Base-by-base conservation (phyloP, 306 rosid genomes). In the Vigna unguiculata region DNA sequence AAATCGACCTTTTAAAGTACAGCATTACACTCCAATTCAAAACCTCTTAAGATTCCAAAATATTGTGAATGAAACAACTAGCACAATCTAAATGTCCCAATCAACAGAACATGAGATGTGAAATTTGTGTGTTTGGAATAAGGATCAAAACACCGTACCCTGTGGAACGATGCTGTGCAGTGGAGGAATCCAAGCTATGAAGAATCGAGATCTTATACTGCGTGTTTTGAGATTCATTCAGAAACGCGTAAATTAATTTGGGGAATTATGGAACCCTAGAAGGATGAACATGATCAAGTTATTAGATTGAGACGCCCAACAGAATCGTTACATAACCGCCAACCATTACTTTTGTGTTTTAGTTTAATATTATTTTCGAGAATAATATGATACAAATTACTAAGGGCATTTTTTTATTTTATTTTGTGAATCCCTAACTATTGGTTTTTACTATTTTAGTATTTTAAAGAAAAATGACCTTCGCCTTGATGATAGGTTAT, bases 191-290 rank as follows among this genome's bases (percentile, higher is more conserved):
- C 6, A 59, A 46, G 43, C 30, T 16, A 36, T 30, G 47, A 49
- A 24, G 38, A 28, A 58, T 62, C 10, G 2, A 4, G 41, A 62
- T 71, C 48, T 63, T 71, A 79, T 13, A 16, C 25, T 24, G 17
- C 40, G 78, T 71, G 72, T 38, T 70, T 49, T 60, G 66, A 47
- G 62, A 46, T 36, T 45, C 62, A 71, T 36, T 78, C 22, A 19
- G 48, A 61, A 52, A 79, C 11, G 19, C n/a, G 7, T 71, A 62
- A 52, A 61, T 61, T 71, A 66, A 21, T 21, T 49, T 71, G 55
- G 65, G 20, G 43, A 36, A 47, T 25, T 14, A n/a, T 24, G 78
- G 45, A 79, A 79, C 73, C 78, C 68, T 52, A 41, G 49, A 63
- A 52, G 34, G 73, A 79, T 49, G 73, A 71, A 71, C 11, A 38